Evolutionary conservation across 1,139 yeast genomes (phyloP).

Genomic region (Hemisphaericaspora subhashii): DNA sequence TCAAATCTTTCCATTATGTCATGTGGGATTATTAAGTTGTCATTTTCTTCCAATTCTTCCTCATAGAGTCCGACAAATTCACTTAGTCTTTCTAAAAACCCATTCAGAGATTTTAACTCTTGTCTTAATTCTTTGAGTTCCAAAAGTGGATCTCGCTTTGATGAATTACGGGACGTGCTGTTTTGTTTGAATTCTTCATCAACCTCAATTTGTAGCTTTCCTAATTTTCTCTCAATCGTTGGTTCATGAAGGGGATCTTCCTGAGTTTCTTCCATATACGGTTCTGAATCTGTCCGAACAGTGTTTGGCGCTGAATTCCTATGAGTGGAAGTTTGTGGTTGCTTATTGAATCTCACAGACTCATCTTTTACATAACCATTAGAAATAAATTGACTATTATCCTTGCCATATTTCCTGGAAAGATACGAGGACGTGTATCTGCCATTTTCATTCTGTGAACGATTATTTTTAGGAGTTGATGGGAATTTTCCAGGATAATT

Average conservation of each 20-base stretch:
- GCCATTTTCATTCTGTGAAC: not conserved
- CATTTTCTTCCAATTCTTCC: slow-evolving; percentile 10
- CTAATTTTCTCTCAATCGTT: slow-evolving; percentile 12
- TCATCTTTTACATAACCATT: no score
- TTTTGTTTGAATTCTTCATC: slow-evolving; percentile 15
- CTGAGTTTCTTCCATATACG: not conserved
- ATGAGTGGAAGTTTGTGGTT: no score
- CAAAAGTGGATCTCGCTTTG: slow-evolving; percentile 10
- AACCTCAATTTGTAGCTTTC: slow-evolving; percentile 18
- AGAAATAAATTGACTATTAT: no score
- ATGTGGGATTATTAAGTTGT: slow-evolving; percentile 3
- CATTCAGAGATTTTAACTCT: slow-evolving; percentile 22
- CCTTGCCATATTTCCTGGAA: no score
- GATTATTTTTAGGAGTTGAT: not conserved
- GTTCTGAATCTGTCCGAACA: not conserved
- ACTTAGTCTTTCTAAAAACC: slow-evolving; percentile 22
- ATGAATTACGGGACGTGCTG: no score
- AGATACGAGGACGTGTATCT: not conserved
- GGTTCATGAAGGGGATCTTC: slow-evolving; percentile 3
- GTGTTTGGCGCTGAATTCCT: no score
- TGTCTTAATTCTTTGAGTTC: slow-evolving; percentile 14
- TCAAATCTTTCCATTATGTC: slow-evolving; percentile 23
- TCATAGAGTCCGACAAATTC: slow-evolving; percentile 21
- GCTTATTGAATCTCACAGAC: no score
- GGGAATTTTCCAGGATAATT: slow-evolving; percentile 25